Conservation (phyloP, 73 alveolate species). For the Tetrahymena thermophila region DNA sequence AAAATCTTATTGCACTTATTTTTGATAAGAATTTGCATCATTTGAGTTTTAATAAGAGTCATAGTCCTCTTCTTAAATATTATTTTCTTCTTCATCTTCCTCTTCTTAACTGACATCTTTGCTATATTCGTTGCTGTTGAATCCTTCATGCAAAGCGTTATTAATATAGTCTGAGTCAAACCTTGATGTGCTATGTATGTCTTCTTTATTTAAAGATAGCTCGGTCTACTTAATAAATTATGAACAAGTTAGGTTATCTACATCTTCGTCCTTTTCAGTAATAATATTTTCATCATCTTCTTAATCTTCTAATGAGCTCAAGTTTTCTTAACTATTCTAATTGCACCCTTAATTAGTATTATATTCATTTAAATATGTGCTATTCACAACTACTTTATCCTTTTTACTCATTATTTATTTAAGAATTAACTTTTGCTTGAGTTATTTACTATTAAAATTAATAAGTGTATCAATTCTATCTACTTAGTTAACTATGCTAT, state of each 20-base stretch:
- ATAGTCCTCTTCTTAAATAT: background rate
- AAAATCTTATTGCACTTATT: background rate
- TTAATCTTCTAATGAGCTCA: background rate
- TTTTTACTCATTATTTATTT: background rate
- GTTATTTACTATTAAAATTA: background rate
- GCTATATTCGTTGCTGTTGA: background rate
- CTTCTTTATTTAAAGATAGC: background rate
- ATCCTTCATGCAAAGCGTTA: background rate
- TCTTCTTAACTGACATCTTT: background rate
- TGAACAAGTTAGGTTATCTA: background rate
- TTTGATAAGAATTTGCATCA: too few relatives aligned
- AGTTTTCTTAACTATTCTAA: background rate
- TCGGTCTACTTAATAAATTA: background rate
- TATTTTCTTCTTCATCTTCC: background rate
- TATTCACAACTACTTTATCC: background rate
- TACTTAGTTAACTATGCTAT: background rate
- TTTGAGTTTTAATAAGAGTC: too few relatives aligned
- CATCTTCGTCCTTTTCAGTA: background rate
- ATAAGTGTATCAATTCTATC: background rate
- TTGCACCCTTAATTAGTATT: background rate
- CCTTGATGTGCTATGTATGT: background rate
- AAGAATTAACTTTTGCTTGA: background rate
- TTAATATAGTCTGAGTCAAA: background rate
- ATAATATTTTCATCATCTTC: background rate
- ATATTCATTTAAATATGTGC: background rate